Evolutionary conservation across 2,329 filamentous ascomycete species (phyloP), one percentile per base, ranked within the genome.

Genomic region (Colletotrichum sp.): DNA sequence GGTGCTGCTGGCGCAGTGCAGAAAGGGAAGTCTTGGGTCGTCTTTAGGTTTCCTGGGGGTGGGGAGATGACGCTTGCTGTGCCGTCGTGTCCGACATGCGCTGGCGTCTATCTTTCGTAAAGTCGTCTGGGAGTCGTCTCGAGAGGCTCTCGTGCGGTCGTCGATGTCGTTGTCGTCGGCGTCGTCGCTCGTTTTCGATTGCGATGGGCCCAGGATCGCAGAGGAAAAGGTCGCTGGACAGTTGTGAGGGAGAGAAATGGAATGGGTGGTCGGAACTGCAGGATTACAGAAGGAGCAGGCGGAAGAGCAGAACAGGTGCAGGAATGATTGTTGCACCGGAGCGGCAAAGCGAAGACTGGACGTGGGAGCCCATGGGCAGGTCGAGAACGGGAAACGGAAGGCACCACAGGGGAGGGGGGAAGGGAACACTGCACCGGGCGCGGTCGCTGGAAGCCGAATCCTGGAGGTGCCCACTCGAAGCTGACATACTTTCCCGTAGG

Each of bases 1-100:
- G 64, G n/a, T 64, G 39, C n/a, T 27, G 49, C 30, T 44, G 73
- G 39, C 30, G 64, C 39, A 44, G 34, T n/a, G 70, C 44, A 39
- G 59, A 73, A 73, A 32, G 61, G 34, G 64, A 65, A 34, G 63
- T 64, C 69, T 76, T 34, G 19, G 63, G 25, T 57, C 49, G 44
- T 63, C 64, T 69, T 69, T 65, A 76, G 70, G 74, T 76, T 61
- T 74, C 32, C 27, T 55, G 34, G 36, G 44, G 49, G 64, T 57
- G 73, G 73, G 64, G 70, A 52, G 36, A 73, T 73, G 73, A 73
- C 73, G 71, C 64, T 69, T 52, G 64, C 36, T 39, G 70, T 55
- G 49, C 32, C 39, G 57, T 27, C 44, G 32, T 39, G 64, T 44
- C 49, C 70, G 74, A 61, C 61, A 69, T 69, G 73, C 71, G 74